Evolutionary conservation across 345 rosid genomes (phyloP).

Genomic region (Anastatica hierochuntica): DNA sequence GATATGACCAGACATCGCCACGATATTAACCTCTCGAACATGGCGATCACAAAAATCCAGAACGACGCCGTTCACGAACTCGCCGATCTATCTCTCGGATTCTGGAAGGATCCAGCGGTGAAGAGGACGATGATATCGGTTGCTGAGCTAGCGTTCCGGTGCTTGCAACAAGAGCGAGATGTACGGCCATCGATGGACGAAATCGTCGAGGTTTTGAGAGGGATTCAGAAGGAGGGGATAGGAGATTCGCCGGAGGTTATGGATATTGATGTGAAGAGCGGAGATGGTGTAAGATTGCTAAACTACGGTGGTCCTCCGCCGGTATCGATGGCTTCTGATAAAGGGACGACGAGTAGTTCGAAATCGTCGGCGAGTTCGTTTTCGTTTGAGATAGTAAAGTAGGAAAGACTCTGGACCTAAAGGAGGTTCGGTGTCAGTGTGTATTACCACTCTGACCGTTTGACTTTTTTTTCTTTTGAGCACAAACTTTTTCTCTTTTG

Average conservation of each 20-base stretch:
- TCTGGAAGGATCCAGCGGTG: slow-evolving; percentile 54
- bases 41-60: slow-evolving; percentile 66
- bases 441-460: neutral
- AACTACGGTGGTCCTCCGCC: slow-evolving; percentile 15
- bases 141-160: no score
- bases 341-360: slow-evolving; percentile 12
- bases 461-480: no score
- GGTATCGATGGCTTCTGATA: slow-evolving; percentile 19
- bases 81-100: slow-evolving; percentile 50
- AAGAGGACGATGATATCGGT: slow-evolving; percentile 69
- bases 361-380: slow-evolving; percentile 21
- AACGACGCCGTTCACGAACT: slow-evolving; percentile 67
- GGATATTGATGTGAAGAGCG: slow-evolving; percentile 1
- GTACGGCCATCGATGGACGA: slow-evolving; percentile 82
- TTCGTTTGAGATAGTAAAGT: neutral
- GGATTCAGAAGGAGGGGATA: slow-evolving; percentile 13
- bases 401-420: neutral
- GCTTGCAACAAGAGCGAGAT: slow-evolving; percentile 70
- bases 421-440: slow-evolving; percentile 2
- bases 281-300: slow-evolving; percentile 13
- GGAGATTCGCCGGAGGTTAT: slow-evolving; percentile 1
- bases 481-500: no score
- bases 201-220: slow-evolving; percentile 34
- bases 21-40: slow-evolving; percentile 78
- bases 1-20: slow-evolving; percentile 59